These are phyloP conservation scores for Phytophthora capsici DNA, from an alignment of 352 stramenopile genomes.

Conservation along the genomic window DNA sequence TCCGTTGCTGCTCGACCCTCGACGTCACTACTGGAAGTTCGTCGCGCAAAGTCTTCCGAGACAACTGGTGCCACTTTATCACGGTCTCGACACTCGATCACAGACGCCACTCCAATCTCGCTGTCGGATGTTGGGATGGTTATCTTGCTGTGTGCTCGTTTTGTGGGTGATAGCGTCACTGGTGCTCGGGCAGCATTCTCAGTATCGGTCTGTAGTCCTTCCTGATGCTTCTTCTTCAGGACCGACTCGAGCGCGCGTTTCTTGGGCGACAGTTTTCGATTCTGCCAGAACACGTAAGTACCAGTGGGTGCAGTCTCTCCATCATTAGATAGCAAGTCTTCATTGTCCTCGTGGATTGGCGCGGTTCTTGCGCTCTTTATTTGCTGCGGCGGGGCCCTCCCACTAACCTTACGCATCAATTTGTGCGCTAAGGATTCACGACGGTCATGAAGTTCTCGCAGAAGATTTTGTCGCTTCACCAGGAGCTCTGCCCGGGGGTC, in stretches of 20 bases:
- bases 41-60: neutral
- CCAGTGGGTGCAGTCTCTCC: constrained; percentile 40
- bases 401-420: constrained; percentile 65
- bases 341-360: constrained; percentile 1
- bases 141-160: constrained; percentile 20
- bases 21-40: neutral
- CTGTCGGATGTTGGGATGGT: neutral
- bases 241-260: constrained; percentile 70
- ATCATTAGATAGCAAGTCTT: neutral
- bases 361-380: constrained; percentile 16
- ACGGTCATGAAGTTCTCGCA: constrained; percentile 74
- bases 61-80: constrained; percentile 8
- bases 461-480: constrained; percentile 76
- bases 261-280: constrained; percentile 70
- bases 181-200: constrained; percentile 1
- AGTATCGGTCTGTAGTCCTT: constrained; percentile 26
- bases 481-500: constrained; percentile 63
- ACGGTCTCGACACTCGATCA: neutral
- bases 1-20: constrained; percentile 18
- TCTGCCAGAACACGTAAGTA: constrained; percentile 66
- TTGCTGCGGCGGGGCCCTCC: constrained; percentile 51
- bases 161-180: constrained; percentile 16
- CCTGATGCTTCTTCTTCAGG: constrained; percentile 72
- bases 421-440: constrained; percentile 78
- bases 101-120: neutral